These are phyloP conservation scores for Globisporangium emineosum DNA, from an alignment of 352 stramenopile species.

Conservation along the genomic window DNA sequence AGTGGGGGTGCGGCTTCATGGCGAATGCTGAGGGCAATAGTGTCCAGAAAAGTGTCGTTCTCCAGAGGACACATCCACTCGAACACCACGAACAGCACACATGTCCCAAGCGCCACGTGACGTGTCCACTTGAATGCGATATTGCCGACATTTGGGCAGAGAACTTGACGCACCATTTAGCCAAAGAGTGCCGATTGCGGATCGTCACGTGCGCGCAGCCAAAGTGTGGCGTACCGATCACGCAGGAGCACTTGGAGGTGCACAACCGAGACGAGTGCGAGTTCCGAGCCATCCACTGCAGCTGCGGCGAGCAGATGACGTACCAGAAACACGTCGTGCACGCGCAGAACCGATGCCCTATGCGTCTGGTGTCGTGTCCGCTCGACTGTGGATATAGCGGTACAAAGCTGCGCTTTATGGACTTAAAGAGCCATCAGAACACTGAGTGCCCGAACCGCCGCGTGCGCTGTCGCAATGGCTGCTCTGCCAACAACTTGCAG, in stretches of 20 bases:
- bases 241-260: slow-evolving; percentile 15
- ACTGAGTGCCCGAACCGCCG: slow-evolving; percentile 40
- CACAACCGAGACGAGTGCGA: slow-evolving; percentile 47
- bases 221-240: slow-evolving; percentile 41
- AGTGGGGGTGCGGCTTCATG: slow-evolving; percentile 69
- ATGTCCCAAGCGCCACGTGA: slow-evolving; percentile 52
- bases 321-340: slow-evolving; percentile 51
- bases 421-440: slow-evolving; percentile 47
- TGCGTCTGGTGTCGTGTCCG: slow-evolving; percentile 55
- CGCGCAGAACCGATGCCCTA: slow-evolving; percentile 30
- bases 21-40: slow-evolving; percentile 24
- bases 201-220: slow-evolving; percentile 38
- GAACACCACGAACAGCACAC: slow-evolving; percentile 36
- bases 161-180: slow-evolving; percentile 32
- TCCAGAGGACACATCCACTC: slow-evolving; percentile 36
- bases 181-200: slow-evolving; percentile 34
- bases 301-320: slow-evolving; percentile 57
- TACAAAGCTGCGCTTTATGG: slow-evolving; percentile 24
- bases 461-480: slow-evolving; percentile 75
- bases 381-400: slow-evolving; percentile 25
- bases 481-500: slow-evolving; percentile 34
- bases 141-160: slow-evolving; percentile 45
- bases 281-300: slow-evolving; percentile 41
- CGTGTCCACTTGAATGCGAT: slow-evolving; percentile 35
- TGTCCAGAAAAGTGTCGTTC: slow-evolving; percentile 22